These are phyloP conservation scores for Rachicladosporium sp. DNA, from an alignment of 2,329 filamentous ascomycete genomes.

Conservation along the genomic window DNA sequence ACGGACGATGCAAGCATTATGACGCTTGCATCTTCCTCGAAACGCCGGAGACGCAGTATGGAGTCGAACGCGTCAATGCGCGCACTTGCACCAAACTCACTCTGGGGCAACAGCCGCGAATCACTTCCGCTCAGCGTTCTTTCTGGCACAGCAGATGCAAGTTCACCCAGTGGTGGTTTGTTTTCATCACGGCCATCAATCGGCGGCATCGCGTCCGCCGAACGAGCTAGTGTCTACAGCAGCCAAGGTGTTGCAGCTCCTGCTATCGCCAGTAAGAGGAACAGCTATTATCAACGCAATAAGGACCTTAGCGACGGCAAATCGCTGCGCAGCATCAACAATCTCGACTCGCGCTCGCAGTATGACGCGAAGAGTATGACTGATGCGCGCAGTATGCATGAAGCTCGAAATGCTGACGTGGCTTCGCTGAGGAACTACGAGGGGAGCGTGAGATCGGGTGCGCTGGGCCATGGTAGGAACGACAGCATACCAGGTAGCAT, in stretches of 20 bases:
- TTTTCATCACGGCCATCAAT: constrained; percentile 40
- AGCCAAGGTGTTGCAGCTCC: constrained; percentile 35
- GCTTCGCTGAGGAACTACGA: constrained; percentile 72
- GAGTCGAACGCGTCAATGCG: constrained; percentile 79
- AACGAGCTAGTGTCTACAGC: constrained; percentile 66
- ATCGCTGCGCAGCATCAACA: constrained; percentile 20
- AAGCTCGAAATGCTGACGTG: constrained; percentile 34
- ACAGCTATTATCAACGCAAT: constrained; percentile 61
- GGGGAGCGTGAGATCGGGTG: constrained; percentile 66
- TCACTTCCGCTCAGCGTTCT: constrained; percentile 67
- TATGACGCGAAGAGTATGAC: constrained; percentile 11
- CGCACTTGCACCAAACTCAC: constrained; percentile 67
- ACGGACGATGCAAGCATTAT: constrained; percentile 80
- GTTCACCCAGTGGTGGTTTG: constrained; percentile 15
- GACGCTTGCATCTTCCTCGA: constrained; percentile 71
- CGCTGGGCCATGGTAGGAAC: constrained; percentile 62
- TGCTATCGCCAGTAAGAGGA: constrained; percentile 60
- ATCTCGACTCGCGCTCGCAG: constrained; percentile 9
- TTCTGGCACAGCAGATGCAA: constrained; percentile 53
- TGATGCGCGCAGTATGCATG: constrained; percentile 21
- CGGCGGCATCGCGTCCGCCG: constrained; percentile 44
- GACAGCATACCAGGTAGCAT: constrained; percentile 75
- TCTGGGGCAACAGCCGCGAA: constrained; percentile 73
- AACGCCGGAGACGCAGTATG: constrained; percentile 65
- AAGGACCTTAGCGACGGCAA: constrained; percentile 19